Conservation (phyloP, 306 rosid genomes). For the Castanea sativa region DNA sequence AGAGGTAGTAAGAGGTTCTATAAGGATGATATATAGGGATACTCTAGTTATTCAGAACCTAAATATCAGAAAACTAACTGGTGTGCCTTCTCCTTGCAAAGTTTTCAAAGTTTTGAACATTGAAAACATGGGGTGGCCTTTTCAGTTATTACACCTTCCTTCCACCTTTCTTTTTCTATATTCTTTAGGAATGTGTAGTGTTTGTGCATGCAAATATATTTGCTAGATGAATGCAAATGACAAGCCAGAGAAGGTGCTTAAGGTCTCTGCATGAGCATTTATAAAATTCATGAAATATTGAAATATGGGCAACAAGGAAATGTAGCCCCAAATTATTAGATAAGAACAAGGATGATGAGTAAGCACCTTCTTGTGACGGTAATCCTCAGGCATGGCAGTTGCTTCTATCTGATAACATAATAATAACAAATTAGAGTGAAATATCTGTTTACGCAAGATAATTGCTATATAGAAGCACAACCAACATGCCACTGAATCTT, state of each 20-base stretch:
- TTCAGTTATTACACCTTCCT: background rate
- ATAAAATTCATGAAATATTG: background rate
- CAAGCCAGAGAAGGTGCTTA: background rate
- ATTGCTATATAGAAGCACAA: constrained; percentile 5
- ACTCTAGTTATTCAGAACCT: background rate
- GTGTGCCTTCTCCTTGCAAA: background rate
- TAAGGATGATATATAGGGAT: background rate
- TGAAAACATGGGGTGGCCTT: background rate
- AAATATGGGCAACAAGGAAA: background rate
- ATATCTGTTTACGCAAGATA: background rate
- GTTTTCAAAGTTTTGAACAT: background rate
- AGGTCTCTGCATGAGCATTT: background rate
- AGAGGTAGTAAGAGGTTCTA: background rate
- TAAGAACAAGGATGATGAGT: constrained; percentile 15
- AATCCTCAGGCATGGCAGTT: constrained; percentile 82
- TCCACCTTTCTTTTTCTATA: background rate
- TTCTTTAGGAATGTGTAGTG: background rate
- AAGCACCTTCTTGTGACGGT: constrained; percentile 71
- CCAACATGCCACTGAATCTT: constrained; percentile 1
- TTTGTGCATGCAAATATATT: background rate
- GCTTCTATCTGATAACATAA: constrained; percentile 65
- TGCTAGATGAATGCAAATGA: background rate
- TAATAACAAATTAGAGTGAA: constrained; percentile 15
- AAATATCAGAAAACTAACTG: background rate
- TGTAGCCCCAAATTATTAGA: constrained; percentile 5